phyloP scores from a whole-genome alignment of 177 flowering plant genomes.

The Tripterygium wilfordii region DNA sequence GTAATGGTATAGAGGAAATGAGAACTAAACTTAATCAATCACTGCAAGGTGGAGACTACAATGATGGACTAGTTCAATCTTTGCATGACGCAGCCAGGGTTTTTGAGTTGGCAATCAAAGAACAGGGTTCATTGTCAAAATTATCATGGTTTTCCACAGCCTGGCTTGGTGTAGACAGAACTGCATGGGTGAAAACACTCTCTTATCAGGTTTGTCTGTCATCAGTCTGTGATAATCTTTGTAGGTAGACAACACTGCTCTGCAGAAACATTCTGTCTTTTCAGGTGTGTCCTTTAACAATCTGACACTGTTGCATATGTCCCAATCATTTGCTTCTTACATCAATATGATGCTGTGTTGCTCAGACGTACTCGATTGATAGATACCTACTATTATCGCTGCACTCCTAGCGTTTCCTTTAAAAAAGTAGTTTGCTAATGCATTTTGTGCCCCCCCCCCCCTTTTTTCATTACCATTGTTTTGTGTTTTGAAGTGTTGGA shows the following conservation, averaged over 20 bases:
- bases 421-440: too few species aligned
- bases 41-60: conserved; percentile 51
- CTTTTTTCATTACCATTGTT: not conserved
- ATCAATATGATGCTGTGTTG: too few species aligned
- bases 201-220: conserved; percentile 75
- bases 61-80: conserved; percentile 69
- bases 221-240: not conserved
- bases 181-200: conserved; percentile 79
- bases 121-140: conserved; percentile 41
- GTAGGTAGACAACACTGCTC: too few species aligned
- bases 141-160: conserved; percentile 77
- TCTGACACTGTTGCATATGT: too few species aligned
- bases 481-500: too few species aligned
- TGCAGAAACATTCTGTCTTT: not conserved
- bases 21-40: conserved; percentile 61
- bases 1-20: conserved; percentile 57
- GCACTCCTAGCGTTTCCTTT: too few species aligned
- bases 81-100: conserved; percentile 90
- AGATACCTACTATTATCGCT: too few species aligned
- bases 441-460: too few species aligned
- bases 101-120: conserved; percentile 83
- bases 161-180: conserved; percentile 87
- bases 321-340: too few species aligned
- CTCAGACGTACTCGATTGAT: too few species aligned
- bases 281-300: too few species aligned